Base-by-base conservation (phyloP, 208 protist genomes). In the Giardia duodenalis region DNA sequence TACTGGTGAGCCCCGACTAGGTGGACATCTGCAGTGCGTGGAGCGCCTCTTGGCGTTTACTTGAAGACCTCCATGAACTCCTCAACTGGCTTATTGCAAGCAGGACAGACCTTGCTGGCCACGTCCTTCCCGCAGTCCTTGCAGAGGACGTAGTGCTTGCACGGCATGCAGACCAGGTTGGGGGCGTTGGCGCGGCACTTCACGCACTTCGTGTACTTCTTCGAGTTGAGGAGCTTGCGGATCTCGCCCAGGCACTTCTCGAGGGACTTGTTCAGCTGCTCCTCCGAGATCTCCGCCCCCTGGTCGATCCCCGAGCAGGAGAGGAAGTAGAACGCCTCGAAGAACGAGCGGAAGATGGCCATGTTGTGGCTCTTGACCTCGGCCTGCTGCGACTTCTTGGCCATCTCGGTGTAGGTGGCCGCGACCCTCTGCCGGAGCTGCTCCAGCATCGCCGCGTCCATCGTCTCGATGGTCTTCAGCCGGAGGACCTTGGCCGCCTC, bases 191-290 rank as follows among this genome's bases (percentile, higher is more conserved):
- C 30, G 10, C 57, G 57, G 30, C 57, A 76, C 57, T 76, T 76
- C 19, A 76, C 57, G 57, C 57, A 76, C 57, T 76, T 76, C 57
- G 57, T 76, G 30, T 76, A 76, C 57, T 76, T 76, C 57, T 76
- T 76, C 57, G 57, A 76, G 30, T 76, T 76, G 57, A 76, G 57
- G 19, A 76, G 30, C 57, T 76, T 76, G 30, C 57, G 57, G 30
- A 76, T 76, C 57, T 76, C 57, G 57, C 57, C 30, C 19, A 76
- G 57, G 30, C 57, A 76, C 57, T 76, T 76, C 57, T 76, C 57
- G 57, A 76, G 57, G 57, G 57, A 76, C 19, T 30, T 10, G 30
- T 76, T 76, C 57, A 76, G 57, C 57, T 76, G 57, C 57, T 76
- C 57, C 30, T 76, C 57, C 19, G 57, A 39, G 57, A 76, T 76